Base-by-base conservation (phyloP, 73 alveolate species). In the Urostyla sp. region DNA sequence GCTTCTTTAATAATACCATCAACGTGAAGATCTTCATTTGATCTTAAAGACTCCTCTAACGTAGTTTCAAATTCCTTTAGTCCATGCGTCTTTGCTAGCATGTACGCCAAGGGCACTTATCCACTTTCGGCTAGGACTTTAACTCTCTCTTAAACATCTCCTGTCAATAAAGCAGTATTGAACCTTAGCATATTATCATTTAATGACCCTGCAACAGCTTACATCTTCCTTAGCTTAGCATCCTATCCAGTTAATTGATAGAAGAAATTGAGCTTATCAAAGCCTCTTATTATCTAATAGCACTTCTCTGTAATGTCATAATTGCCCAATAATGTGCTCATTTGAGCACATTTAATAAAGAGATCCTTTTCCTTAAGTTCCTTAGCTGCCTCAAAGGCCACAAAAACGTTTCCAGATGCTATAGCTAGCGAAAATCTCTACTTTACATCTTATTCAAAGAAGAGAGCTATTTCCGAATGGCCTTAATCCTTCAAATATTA, bases 361-460 rank as follows among this genome's bases (percentile, higher is more conserved):
- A 91, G 67, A 32, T 92, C 90, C 59, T 94, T 94, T 24, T 90
- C 97, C 38, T 94, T 94, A 32, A 90, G 63, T 49, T 77, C 89
- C 63, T 86, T 82, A 16, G 98, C 98, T 1, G 94, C 95, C 55
- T 92, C 90, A 45, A 86, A 85, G 36, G 99, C 99, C 43, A 87
- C 98, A 43, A 95, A 95, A 38, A 96, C 84, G 87, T 92, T 95
- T 24, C 99, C 99, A 79, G 96, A 80, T 80, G 89, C 88, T 40
- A 91, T 53, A 43, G 99, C 98, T 20, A 95, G 78, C 59, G 92
- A 91, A 78, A 95, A 95, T 59, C 85, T 72, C n/a, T 35, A 21
- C 50, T 67, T 83, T 11, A 63, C 67, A 72, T 83, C 91, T 40
- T 75, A 27, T 46, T 83, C 91, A 46, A 67, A 83, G 30, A 83